Evolutionary conservation across 129 eudicot species (phyloP), one percentile per base, ranked within the genome.

Genomic region (Artemisia annua): DNA sequence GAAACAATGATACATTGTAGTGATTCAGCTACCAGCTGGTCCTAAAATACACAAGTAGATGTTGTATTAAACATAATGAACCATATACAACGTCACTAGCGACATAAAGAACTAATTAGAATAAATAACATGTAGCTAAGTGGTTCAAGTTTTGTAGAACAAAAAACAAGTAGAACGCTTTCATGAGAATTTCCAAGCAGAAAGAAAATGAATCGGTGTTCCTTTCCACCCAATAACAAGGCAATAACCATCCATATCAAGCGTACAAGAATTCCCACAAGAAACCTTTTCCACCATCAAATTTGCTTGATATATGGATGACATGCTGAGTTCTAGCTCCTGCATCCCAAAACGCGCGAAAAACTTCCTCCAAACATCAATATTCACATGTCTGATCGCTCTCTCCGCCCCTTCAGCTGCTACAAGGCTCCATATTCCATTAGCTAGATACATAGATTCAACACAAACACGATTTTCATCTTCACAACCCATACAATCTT

Each of bases 151-250:
- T 69, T 13, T 26, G 44, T 15, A 20, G 54, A 26, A 53, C 63
- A 69, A 26, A 9, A 5, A 67, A 53, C 60, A 70, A 18, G 14
- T 70, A 70, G 24, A 54, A 5, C 5, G 17, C 53, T 68, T 35
- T 77, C 66, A 66, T n/a, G 65, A 46, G 53, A 86, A 82, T 62
- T 69, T 84, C 92, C 90, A 89, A 26, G 80, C 83, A 8, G 96
- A 82, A 63, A 84, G 63, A 43, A 70, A 75, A 30, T 61, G 56
- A 50, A 87, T 52, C 3, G 92, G 88, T 11, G 85, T 78, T 65
- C 88, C 92, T 69, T 87, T 89, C 96, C 96, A 89, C 58, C 92
- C 88, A 4, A 89, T 53, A 35, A 74, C 28, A 4, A 89, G 67
- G 63, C 74, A 18, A 17, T 84, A 64, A 1, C 82, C 89, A 52